Base-by-base conservation (phyloP, 441 rosid species). In the Gossypium aridum region DNA sequence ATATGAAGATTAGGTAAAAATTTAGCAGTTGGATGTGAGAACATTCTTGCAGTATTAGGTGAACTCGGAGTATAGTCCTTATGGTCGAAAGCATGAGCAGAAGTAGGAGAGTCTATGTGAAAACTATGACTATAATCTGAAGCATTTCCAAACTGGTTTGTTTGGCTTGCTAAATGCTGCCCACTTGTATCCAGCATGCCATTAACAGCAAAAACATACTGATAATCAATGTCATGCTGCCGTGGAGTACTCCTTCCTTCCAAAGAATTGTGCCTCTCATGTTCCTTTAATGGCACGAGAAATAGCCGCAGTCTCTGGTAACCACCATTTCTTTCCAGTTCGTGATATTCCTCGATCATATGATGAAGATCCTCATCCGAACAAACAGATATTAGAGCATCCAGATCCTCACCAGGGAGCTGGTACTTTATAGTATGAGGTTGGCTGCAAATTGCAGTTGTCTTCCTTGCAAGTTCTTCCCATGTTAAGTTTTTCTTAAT, bases 351-450 rank as follows among this genome's bases (percentile, higher is more conserved):
- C 67, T 89, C 91, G 17, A 89, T 82, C 91, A 89, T 80, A 75
- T 86, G 82, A 9, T 78, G 85, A 60, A 89, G 87, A 79, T 89
- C 93, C 76, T 89, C 93, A 55, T 89, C 83, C 0, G 85, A 85
- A 59, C 87, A 85, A 78, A 89, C 87, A 0, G 90, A 89, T 51
- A 87, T 83, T 3, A 89, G 75, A 1, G 93, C 88, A 39, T 89
- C 93, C 9, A 89, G 91, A 80, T 89, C 93, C 84, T 89, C 91
- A 14, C 86, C 87, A 0, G 93, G 93, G 72, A 87, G 90, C 37
- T 89, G 93, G 76, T 87, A 89, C 77, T 82, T 89, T 76, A 89
- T 83, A 0, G 85, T 84, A 70, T 86, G 90, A 7, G 87, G 84
- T 34, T 83, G 84, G 56, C 76, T 86, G 71, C 87, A 86, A 64